phyloP scores from a whole-genome alignment of 495 filamentous ascomycete species.

The Hypoxylon cercidicola region DNA sequence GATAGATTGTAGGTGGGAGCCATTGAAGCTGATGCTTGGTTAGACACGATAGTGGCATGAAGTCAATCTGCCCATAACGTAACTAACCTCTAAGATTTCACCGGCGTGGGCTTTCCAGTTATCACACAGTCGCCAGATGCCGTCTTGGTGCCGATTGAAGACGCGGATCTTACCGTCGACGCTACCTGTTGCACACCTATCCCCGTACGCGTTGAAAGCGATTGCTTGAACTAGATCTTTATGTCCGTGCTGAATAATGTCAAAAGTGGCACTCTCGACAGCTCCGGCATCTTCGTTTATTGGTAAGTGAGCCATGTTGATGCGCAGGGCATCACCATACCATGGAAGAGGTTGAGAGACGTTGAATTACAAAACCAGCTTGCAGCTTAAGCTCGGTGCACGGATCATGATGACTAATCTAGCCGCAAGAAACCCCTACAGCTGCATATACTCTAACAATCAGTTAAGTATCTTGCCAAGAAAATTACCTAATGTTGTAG shows the following conservation, averaged over 20 bases:
- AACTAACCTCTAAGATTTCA: slow-evolving; percentile 85
- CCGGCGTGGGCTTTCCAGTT: slow-evolving; percentile 92
- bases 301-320: slow-evolving; percentile 34
- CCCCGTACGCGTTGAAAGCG: slow-evolving; percentile 83
- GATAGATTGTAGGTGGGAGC: slow-evolving; percentile 68
- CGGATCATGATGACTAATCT: neutral
- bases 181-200: slow-evolving; percentile 87
- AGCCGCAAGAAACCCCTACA: neutral
- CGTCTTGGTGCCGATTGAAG: slow-evolving; percentile 81
- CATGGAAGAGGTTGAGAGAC: too few species aligned
- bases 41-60: slow-evolving; percentile 8
- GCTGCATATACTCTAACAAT: neutral
- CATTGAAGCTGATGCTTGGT: slow-evolving; percentile 73
- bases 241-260: slow-evolving; percentile 68
- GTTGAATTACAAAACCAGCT: neutral
- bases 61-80: too few species aligned
- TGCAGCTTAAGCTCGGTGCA: neutral
- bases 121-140: slow-evolving; percentile 81
- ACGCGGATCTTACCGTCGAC: slow-evolving; percentile 94
- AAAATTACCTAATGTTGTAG: neutral
- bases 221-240: slow-evolving; percentile 75
- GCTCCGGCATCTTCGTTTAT: slow-evolving; percentile 27
- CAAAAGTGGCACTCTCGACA: slow-evolving; percentile 45
- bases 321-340: slow-evolving; percentile 5
- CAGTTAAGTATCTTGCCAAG: neutral